Evolutionary conservation across 73 alveolate species (phyloP).

Genomic region (Paramecium pentaurelia): DNA sequence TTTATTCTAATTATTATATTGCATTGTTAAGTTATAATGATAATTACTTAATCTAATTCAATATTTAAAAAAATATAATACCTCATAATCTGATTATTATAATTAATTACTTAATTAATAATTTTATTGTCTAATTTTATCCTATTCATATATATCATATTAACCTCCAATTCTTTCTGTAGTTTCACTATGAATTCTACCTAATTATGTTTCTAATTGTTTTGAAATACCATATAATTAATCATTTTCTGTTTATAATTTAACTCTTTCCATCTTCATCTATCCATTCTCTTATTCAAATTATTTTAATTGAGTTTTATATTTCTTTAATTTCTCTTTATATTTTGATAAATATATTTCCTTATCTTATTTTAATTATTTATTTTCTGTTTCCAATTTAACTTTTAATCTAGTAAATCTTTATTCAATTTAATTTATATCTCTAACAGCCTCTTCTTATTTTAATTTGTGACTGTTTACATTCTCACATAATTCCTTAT

Average conservation of each 20-base stretch:
- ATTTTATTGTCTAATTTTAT: background rate
- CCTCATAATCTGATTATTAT: constrained; percentile 24
- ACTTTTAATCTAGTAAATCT: background rate
- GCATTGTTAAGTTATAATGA: background rate
- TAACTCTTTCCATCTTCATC: background rate
- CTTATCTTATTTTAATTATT: background rate
- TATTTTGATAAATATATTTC: background rate
- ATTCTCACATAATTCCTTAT: background rate
- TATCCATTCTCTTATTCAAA: background rate
- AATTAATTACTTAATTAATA: background rate
- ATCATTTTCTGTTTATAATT: constrained; percentile 10
- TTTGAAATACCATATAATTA: background rate
- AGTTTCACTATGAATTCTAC: background rate
- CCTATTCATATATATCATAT: background rate
- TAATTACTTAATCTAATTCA: background rate
- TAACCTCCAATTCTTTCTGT: background rate
- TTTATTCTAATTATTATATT: background rate
- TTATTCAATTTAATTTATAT: background rate
- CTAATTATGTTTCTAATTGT: constrained; percentile 20
- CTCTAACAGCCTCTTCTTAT: background rate
- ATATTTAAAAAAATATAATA: background rate
- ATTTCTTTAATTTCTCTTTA: constrained; percentile 19
- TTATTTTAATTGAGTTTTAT: background rate
- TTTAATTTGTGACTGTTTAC: background rate
- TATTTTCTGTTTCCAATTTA: constrained; percentile 19